Conservation (phyloP, 352 stramenopile genomes). For the Pythium dissimile region DNA sequence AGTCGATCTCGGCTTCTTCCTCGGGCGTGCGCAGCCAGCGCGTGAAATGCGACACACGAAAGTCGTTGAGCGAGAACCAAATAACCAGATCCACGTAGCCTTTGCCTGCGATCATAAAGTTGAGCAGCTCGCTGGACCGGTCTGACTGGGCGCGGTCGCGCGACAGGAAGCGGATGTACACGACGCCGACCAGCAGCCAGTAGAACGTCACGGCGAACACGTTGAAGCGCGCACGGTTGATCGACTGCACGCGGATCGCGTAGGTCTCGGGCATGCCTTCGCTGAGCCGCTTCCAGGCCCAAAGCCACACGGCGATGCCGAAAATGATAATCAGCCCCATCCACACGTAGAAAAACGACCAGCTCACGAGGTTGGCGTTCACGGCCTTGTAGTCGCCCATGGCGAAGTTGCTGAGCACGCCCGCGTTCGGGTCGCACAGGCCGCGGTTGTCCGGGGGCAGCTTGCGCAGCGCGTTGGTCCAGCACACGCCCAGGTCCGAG, state of each 20-base stretch:
- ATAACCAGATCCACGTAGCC: constrained; percentile 88
- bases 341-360: constrained; percentile 87
- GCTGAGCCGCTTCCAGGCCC: constrained; percentile 81
- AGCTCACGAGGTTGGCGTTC: constrained; percentile 86
- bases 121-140: constrained; percentile 68
- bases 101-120: constrained; percentile 86
- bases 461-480: constrained; percentile 81
- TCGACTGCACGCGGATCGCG: constrained; percentile 78
- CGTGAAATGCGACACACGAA: constrained; percentile 75
- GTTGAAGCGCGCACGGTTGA: constrained; percentile 86
- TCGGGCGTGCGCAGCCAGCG: constrained; percentile 50
- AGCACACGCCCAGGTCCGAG: constrained; percentile 84
- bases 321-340: constrained; percentile 81
- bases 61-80: constrained; percentile 87
- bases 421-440: constrained; percentile 25
- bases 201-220: constrained; percentile 87
- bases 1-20: constrained; percentile 71
- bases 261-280: constrained; percentile 88
- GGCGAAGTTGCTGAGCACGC: constrained; percentile 66
- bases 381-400: constrained; percentile 58
- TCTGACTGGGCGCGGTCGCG: constrained; percentile 52
- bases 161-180: constrained; percentile 81
- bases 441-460: constrained; percentile 33
- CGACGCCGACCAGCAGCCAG: constrained; percentile 73
- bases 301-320: constrained; percentile 81